These are phyloP conservation scores for Agaricales sp. DNA, from an alignment of 1,284 basidiomycete species.

Conservation along the genomic window DNA sequence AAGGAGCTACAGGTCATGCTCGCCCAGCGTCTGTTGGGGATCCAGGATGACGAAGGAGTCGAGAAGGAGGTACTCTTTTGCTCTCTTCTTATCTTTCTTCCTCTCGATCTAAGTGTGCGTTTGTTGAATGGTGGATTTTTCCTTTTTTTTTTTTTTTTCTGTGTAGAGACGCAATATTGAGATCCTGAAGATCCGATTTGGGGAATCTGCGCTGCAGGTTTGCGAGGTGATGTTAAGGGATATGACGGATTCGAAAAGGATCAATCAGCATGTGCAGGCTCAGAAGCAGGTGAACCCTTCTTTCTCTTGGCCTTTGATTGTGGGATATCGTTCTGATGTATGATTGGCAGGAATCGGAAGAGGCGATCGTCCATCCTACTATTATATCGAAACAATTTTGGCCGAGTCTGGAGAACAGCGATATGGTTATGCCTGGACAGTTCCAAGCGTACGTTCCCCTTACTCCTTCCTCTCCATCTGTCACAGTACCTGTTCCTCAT, in stretches of 20 bases:
- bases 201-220: conserved; percentile 80
- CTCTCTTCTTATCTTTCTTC: conserved; percentile 2
- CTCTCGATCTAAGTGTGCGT: not conserved
- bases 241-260: conserved; percentile 86
- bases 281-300: conserved; percentile 40
- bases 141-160: conserved; percentile 1
- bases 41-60: conserved; percentile 63
- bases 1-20: conserved; percentile 87
- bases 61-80: conserved; percentile 59
- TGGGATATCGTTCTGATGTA: not conserved
- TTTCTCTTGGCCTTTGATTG: not conserved
- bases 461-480: conserved; percentile 3
- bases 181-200: conserved; percentile 88
- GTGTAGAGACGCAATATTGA: conserved; percentile 80
- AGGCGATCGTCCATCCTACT: conserved; percentile 74
- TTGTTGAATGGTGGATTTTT: not conserved
- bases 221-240: conserved; percentile 97
- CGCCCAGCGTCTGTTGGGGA: conserved; percentile 71
- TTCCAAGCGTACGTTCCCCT: conserved; percentile 51
- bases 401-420: conserved; percentile 71
- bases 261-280: conserved; percentile 75
- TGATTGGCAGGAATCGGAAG: conserved; percentile 1
- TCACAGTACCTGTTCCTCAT: conserved; percentile 3
- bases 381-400: conserved; percentile 92
- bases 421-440: conserved; percentile 74